These are phyloP conservation scores for Lasiosphaeria hispida DNA, from an alignment of 495 filamentous ascomycete genomes.

Conservation along the genomic window DNA sequence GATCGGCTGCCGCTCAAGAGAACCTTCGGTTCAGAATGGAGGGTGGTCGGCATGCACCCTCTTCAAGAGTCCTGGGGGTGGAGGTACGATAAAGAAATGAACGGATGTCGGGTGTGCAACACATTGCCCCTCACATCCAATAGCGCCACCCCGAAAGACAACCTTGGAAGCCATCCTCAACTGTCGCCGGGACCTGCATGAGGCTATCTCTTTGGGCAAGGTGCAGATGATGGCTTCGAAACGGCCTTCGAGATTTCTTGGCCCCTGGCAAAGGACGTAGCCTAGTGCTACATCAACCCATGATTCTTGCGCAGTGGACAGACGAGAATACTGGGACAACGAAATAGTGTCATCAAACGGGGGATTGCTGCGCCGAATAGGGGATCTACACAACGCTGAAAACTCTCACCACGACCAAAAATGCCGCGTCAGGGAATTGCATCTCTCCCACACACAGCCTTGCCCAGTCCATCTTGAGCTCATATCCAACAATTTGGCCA, in stretches of 20 bases:
- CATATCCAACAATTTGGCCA: too few species aligned
- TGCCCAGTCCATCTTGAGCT: too few species aligned
- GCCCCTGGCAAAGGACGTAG: too few species aligned
- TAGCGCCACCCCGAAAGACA: background rate
- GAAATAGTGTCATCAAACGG: too few species aligned
- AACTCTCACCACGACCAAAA: background rate
- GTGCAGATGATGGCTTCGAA: background rate
- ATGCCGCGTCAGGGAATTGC: slow-evolving; percentile 18
- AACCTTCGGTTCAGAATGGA: too few species aligned
- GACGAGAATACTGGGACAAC: too few species aligned
- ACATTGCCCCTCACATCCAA: background rate
- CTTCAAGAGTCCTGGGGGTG: too few species aligned
- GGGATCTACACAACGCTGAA: background rate
- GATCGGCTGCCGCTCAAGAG: too few species aligned
- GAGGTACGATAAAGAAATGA: too few species aligned
- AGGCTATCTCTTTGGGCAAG: slow-evolving; percentile 1
- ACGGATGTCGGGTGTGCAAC: too few species aligned
- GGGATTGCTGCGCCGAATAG: background rate
- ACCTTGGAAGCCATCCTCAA: background rate
- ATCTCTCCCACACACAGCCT: background rate
- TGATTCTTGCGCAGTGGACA: slow-evolving; percentile 1
- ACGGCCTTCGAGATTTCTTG: too few species aligned
- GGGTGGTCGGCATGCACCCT: too few species aligned
- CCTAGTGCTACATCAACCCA: background rate
- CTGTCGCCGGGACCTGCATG: slow-evolving; percentile 1